A percentile compares a stretch with the other conserved stretches of the same genome.
phyloP scores from a whole-genome alignment of 225 moss, liverwort and hornwort species.

The Thuidium tamariscinum region DNA sequence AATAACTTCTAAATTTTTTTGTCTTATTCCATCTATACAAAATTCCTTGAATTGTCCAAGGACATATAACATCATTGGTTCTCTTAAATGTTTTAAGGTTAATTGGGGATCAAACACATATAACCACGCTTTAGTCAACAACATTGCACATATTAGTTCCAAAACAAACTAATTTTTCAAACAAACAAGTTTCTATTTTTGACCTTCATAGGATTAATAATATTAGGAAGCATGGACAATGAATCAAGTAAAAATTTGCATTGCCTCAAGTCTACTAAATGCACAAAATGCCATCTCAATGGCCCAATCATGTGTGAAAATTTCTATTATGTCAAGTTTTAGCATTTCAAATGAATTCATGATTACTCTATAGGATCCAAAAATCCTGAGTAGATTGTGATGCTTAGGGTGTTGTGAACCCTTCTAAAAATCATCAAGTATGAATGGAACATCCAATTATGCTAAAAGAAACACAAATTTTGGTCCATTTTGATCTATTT shows the following conservation, averaged over 20 bases:
- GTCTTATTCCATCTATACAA: neutral
- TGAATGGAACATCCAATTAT: neutral
- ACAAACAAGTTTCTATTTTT: neutral
- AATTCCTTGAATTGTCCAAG: neutral
- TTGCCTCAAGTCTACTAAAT: neutral
- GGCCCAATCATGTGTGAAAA: neutral
- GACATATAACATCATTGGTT: neutral
- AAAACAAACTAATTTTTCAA: fast-evolving
- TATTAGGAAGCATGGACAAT: neutral
- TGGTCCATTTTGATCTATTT: neutral
- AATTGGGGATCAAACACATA: neutral
- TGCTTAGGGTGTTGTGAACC: too few species aligned
- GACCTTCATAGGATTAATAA: too few species aligned
- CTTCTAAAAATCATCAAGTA: neutral
- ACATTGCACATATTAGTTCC: neutral
- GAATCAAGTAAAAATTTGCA: neutral
- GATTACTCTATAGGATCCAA: neutral
- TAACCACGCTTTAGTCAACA: neutral
- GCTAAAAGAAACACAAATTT: neutral
- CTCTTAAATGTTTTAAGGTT: neutral
- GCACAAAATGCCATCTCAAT: neutral
- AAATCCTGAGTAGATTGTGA: neutral
- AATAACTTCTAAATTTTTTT: too few species aligned
- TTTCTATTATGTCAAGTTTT: neutral
- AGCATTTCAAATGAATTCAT: neutral